A percentile compares a stretch with the other conserved stretches of the same genome.
These are phyloP conservation scores for Saccharomycopsis hybrid DNA, from an alignment of 1,139 yeast species.

Conservation along the genomic window DNA sequence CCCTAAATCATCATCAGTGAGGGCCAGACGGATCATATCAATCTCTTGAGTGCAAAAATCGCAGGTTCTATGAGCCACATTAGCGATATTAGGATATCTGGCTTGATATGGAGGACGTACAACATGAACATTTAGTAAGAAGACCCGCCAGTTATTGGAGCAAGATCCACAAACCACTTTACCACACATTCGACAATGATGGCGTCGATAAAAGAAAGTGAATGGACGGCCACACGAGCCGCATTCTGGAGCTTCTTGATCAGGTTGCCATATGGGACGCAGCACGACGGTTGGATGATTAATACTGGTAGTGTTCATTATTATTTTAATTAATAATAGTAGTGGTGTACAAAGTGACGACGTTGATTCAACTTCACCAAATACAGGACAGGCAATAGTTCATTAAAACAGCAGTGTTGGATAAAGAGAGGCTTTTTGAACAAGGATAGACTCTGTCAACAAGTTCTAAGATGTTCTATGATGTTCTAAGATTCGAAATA, in stretches of 20 bases:
- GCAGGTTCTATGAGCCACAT: constrained; percentile 59
- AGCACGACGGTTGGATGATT: too few relatives aligned
- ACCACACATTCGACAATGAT: constrained; percentile 89
- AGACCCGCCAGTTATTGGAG: constrained; percentile 42
- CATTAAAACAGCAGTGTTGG: too few relatives aligned
- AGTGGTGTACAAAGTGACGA: too few relatives aligned
- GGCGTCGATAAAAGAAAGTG: constrained; percentile 69
- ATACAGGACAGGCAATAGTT: too few relatives aligned
- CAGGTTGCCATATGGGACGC: constrained; percentile 72
- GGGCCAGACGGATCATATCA: constrained; percentile 24
- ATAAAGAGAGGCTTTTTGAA: too few relatives aligned
- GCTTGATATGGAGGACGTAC: constrained; percentile 34
- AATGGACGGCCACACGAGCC: constrained; percentile 52
- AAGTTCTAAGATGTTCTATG: too few relatives aligned
- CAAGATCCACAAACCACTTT: constrained; percentile 66
- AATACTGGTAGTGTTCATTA: too few relatives aligned
- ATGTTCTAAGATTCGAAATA: too few relatives aligned
- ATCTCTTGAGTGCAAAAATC: constrained; percentile 63
- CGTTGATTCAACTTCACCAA: too few relatives aligned
- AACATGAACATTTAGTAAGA: constrained; percentile 37
- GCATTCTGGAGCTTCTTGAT: constrained; percentile 54
- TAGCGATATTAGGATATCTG: constrained; percentile 40
- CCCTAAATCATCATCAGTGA: not conserved
- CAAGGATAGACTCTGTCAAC: too few relatives aligned
- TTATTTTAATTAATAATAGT: too few relatives aligned